phyloP scores from a whole-genome alignment of 495 filamentous ascomycete genomes.

The Thermochaetoides thermophila region DNA sequence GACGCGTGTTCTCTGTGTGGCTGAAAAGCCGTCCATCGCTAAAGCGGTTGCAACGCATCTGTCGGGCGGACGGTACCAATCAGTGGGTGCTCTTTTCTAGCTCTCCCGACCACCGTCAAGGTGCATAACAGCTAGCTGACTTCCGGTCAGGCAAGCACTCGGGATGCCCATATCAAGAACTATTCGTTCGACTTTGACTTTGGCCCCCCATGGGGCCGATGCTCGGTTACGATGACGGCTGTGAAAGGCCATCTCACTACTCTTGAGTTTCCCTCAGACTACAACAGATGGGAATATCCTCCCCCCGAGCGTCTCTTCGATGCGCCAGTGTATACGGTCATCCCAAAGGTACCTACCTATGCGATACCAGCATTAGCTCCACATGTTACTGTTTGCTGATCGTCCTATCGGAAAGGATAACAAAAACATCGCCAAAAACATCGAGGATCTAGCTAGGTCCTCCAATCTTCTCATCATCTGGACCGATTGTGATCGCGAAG shows the following conservation, averaged over 20 bases:
- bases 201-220: slow-evolving; percentile 62
- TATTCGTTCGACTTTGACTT: slow-evolving; percentile 87
- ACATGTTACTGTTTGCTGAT: too few species aligned
- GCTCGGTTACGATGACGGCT: slow-evolving; percentile 78
- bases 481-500: slow-evolving; percentile 98
- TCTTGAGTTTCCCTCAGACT: slow-evolving; percentile 53
- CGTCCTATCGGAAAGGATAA: slow-evolving; percentile 60
- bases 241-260: slow-evolving; percentile 74
- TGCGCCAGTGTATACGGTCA: slow-evolving; percentile 50
- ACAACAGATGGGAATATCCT: slow-evolving; percentile 66
- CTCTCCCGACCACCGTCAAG: neutral
- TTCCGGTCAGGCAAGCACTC: slow-evolving; percentile 29
- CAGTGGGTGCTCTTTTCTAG: slow-evolving; percentile 36
- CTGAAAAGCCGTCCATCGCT: slow-evolving; percentile 92
- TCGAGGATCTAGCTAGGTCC: slow-evolving; percentile 56
- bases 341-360: slow-evolving; percentile 39
- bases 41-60: slow-evolving; percentile 86
- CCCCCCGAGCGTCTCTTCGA: slow-evolving; percentile 70
- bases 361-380: slow-evolving; percentile 4
- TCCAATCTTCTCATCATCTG: slow-evolving; percentile 73
- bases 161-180: slow-evolving; percentile 77
- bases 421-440: slow-evolving; percentile 69
- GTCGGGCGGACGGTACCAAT: slow-evolving; percentile 54
- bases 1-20: slow-evolving; percentile 70
- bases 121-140: neutral